phyloP scores from a whole-genome alignment of 805 yeast species.

The Suhomyces sp. region DNA sequence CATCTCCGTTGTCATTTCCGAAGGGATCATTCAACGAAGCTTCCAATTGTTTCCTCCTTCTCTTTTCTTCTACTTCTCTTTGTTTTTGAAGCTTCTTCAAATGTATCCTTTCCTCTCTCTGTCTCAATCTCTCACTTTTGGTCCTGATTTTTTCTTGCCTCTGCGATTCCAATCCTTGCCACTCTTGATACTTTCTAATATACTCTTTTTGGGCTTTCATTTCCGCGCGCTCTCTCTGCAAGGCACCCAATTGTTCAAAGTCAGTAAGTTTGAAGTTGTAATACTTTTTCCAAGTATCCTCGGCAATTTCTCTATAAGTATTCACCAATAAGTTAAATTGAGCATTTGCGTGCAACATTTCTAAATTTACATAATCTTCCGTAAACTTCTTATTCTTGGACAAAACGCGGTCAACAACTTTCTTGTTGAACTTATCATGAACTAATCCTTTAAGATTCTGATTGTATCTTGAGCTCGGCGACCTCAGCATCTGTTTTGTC shows the following conservation, averaged over 20 bases:
- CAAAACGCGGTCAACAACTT: conserved; percentile 29
- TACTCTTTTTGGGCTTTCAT: conserved; percentile 13
- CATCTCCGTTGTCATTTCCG: conserved; percentile 9
- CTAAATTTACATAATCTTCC: conserved; percentile 40
- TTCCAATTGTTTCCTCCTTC: conserved; percentile 12
- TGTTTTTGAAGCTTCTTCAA: conserved; percentile 15
- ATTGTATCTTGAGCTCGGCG: conserved; percentile 15
- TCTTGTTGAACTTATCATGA: conserved; percentile 32
- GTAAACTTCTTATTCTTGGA: conserved; percentile 28
- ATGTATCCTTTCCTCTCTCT: conserved; percentile 10
- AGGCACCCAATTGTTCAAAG: conserved; percentile 34
- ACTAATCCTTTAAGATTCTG: conserved; percentile 38
- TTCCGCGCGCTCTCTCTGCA: conserved; percentile 16
- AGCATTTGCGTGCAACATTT: conserved; percentile 43
- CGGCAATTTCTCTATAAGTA: conserved; percentile 39
- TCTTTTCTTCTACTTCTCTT: conserved; percentile 14
- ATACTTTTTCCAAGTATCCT: conserved; percentile 40
- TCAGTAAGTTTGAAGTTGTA: conserved; percentile 39
- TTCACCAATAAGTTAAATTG: conserved; percentile 41
- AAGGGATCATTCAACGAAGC: conserved; percentile 16
- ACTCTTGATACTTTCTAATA: conserved; percentile 13
- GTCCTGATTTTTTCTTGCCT: conserved; percentile 14
- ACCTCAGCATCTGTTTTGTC: conserved; percentile 16
- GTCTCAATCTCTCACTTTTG: conserved; percentile 10
- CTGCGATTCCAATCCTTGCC: conserved; percentile 15